These are phyloP conservation scores for Rhizopogon roseolus DNA, from an alignment of 768 basidiomycete genomes.

Conservation along the genomic window DNA sequence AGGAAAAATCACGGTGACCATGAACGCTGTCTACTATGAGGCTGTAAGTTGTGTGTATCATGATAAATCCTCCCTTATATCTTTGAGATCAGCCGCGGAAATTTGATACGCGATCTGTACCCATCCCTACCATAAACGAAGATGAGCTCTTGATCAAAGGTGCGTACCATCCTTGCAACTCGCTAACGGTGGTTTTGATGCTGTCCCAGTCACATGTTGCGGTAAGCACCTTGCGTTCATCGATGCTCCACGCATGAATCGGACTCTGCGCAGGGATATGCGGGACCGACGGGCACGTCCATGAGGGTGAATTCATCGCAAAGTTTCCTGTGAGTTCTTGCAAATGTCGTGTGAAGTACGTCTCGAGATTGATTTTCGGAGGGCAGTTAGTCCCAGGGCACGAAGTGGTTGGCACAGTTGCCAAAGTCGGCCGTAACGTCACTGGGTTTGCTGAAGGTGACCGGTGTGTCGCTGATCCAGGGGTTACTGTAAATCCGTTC, in stretches of 20 bases:
- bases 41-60: constrained; percentile 23
- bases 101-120: constrained; percentile 47
- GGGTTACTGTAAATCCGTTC: constrained; percentile 19
- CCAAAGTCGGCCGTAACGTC: constrained; percentile 37
- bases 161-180: constrained; percentile 14
- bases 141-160: constrained; percentile 60
- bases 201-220: constrained; percentile 34
- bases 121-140: constrained; percentile 47
- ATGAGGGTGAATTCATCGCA: constrained; percentile 62
- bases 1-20: constrained; percentile 14
- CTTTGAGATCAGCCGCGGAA: constrained; percentile 34
- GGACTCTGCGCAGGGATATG: constrained; percentile 39
- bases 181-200: constrained; percentile 4
- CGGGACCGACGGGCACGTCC: constrained; percentile 62
- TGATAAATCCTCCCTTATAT: background rate
- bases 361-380: background rate
- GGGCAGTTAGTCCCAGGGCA: background rate
- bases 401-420: constrained; percentile 29
- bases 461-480: constrained; percentile 38
- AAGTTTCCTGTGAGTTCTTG: constrained; percentile 41
- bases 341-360: constrained; percentile 4
- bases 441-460: constrained; percentile 37
- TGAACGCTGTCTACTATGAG: constrained; percentile 49
- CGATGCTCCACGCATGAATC: background rate
- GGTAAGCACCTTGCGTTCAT: constrained; percentile 25